phyloP scores from a whole-genome alignment of 1,139 yeast genomes.

The Zygosaccharomyces pseudobailii region DNA sequence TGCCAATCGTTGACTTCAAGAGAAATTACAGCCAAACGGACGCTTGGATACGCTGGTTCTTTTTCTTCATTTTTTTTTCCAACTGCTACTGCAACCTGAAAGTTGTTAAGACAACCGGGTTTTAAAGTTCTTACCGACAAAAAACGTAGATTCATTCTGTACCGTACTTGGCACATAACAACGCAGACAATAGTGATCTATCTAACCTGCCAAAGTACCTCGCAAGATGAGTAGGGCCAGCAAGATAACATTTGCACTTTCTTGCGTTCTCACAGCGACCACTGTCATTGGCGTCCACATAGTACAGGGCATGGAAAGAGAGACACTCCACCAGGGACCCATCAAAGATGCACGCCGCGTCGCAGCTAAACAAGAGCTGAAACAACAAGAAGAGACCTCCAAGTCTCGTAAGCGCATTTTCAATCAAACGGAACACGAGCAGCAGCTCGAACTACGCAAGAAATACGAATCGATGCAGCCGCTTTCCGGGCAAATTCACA shows the following conservation, averaged over 20 bases:
- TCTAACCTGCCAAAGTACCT: not conserved
- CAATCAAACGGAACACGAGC: slow-evolving; percentile 69
- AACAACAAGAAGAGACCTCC: slow-evolving; percentile 36
- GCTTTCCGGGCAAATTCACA: slow-evolving; percentile 44
- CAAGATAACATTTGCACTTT: slow-evolving; percentile 58
- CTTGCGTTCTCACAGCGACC: slow-evolving; percentile 52
- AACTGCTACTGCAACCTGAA: no score
- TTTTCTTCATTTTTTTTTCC: no score
- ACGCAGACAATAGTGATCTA: not conserved
- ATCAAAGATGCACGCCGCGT: slow-evolving; percentile 68
- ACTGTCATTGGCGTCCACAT: slow-evolving; percentile 64
- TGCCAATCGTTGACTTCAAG: no score
- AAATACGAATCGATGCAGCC: slow-evolving; percentile 67
- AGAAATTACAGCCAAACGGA: no score
- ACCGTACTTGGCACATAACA: not conserved
- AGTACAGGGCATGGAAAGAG: slow-evolving; percentile 63
- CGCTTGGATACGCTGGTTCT: no score
- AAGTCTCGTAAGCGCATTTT: slow-evolving; percentile 42
- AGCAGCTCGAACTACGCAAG: slow-evolving; percentile 62
- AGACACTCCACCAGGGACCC: slow-evolving; percentile 72
- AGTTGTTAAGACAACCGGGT: no score
- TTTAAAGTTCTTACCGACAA: no score
- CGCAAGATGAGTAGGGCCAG: slow-evolving; percentile 63
- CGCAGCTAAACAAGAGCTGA: slow-evolving; percentile 42
- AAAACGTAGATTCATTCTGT: no score